phyloP scores from a whole-genome alignment of 2,329 filamentous ascomycete genomes.

The Magnaporthiopsis incrustans region DNA sequence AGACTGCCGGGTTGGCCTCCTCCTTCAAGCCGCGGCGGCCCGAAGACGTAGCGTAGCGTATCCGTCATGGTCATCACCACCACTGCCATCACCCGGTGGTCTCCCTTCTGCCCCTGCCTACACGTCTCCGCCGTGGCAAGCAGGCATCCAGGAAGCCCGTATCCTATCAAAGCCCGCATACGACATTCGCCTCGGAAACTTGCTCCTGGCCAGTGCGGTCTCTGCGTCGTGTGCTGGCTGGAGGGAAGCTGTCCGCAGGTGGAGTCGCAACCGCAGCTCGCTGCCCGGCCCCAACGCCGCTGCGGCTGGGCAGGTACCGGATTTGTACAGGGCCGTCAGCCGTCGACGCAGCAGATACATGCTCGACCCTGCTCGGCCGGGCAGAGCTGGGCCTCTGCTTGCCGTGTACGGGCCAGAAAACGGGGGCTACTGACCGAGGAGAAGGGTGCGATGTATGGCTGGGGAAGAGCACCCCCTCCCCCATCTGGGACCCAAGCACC shows the following conservation, averaged over 20 bases:
- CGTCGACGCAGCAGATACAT: neutral
- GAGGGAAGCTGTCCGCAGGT: neutral
- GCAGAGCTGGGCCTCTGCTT: neutral
- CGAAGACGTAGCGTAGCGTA: neutral
- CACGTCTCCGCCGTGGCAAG: neutral
- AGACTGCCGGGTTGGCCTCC: neutral
- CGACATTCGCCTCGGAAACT: neutral
- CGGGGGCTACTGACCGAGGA: neutral
- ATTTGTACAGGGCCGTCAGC: neutral
- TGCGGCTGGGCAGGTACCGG: neutral
- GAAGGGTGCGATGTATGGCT: neutral
- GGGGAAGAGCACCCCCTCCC: neutral
- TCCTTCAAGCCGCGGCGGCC: neutral
- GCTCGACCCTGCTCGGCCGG: too few species aligned
- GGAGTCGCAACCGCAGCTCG: too few species aligned
- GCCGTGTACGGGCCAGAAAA: neutral
- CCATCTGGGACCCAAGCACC: neutral
- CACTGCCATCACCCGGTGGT: neutral
- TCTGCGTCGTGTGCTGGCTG: neutral
- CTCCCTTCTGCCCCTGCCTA: neutral
- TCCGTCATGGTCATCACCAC: too few species aligned
- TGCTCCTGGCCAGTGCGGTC: neutral
- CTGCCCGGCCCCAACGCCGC: too few species aligned
- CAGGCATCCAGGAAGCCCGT: neutral
- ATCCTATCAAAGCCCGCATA: neutral